A percentile compares a stretch with the other conserved stretches of the same genome.
Conservation (phyloP, 345 rosid genomes). For the Salix koriyanagi region DNA sequence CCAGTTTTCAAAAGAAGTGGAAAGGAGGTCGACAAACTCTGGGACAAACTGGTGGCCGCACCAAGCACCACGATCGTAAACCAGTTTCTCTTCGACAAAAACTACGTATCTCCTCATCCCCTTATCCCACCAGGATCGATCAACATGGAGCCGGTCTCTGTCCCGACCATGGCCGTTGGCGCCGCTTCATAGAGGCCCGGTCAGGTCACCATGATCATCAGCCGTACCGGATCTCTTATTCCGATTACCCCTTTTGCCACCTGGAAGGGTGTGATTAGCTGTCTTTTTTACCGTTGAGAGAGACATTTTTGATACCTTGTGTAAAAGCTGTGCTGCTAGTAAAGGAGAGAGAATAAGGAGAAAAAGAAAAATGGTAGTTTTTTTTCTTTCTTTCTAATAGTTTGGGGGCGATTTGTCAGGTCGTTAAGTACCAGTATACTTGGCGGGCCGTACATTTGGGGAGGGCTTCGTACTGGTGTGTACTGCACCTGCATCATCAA, state of each 20-base stretch:
- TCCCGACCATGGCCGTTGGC: constrained; percentile 54
- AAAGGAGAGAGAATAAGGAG: background rate
- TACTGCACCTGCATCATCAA: constrained; percentile 17
- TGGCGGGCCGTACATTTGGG: constrained; percentile 30
- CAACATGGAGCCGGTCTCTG: constrained; percentile 4
- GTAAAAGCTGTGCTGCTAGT: too few relatives aligned
- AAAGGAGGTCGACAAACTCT: constrained; percentile 50
- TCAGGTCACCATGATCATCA: too few relatives aligned
- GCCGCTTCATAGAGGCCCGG: constrained; percentile 20
- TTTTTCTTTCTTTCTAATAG: background rate
- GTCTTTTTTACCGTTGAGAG: background rate
- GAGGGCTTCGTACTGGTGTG: constrained; percentile 9
- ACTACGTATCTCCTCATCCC: constrained; percentile 20
- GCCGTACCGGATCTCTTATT: too few relatives aligned
- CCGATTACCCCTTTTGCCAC: background rate
- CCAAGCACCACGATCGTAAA: constrained; percentile 53
- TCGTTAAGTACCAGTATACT: background rate
- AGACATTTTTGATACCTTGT: background rate
- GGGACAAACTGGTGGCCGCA: constrained; percentile 58
- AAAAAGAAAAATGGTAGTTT: background rate
- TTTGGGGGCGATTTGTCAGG: background rate
- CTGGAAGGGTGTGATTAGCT: background rate
- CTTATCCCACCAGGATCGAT: constrained; percentile 24
- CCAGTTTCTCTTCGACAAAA: constrained; percentile 39
- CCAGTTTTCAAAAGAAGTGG: constrained; percentile 57